phyloP scores from a whole-genome alignment of 176 grass and related monocot genomes.

The Ananas comosus region DNA sequence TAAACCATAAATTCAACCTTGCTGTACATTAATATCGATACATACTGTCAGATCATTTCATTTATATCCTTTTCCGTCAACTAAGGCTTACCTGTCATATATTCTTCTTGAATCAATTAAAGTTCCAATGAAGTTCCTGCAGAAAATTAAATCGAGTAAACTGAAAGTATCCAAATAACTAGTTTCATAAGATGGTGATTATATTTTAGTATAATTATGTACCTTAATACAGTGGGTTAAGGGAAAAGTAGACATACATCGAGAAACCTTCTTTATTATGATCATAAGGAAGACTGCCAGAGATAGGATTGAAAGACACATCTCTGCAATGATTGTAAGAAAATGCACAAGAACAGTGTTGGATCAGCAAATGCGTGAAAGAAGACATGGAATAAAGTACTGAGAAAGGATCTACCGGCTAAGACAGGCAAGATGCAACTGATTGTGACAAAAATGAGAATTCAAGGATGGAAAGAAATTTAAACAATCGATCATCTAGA shows the following conservation, averaged over 20 bases:
- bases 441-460: neutral
- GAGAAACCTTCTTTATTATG: neutral
- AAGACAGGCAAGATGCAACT: neutral
- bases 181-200: neutral
- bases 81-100: neutral
- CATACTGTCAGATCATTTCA: neutral
- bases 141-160: neutral
- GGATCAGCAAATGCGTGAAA: neutral
- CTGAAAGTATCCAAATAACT: neutral
- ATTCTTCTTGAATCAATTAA: neutral
- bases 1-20: too few relatives aligned
- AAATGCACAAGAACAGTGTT: conserved; percentile 3
- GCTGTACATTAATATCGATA: too few relatives aligned
- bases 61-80: neutral
- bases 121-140: conserved; percentile 15
- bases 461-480: too few relatives aligned
- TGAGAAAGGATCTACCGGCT: too few relatives aligned
- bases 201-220: neutral
- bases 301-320: conserved; percentile 33
- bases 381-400: neutral
- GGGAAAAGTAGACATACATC: neutral
- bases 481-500: too few relatives aligned
- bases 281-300: conserved; percentile 22
- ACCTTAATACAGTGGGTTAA: neutral
- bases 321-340: conserved; percentile 37